Percentiles rank a stretch among this genome's conserved stretches.
These are phyloP conservation scores for Cadophora luteo-olivacea DNA, from an alignment of 2,329 filamentous ascomycete species.

Conservation along the genomic window DNA sequence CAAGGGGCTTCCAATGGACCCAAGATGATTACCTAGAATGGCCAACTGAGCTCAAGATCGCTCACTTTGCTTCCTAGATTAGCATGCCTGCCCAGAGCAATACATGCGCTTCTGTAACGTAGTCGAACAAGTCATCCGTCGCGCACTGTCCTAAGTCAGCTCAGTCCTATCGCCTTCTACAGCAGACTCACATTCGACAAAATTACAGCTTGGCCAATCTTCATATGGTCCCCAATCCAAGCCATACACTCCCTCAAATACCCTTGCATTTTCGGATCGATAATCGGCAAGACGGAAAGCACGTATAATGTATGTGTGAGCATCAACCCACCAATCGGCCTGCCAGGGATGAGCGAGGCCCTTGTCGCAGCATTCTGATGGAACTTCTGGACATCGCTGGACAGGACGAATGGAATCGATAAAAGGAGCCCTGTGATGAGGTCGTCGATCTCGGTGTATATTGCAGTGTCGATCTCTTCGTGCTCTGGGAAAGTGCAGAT, in stretches of 20 bases:
- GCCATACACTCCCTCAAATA: slow-evolving; percentile 36
- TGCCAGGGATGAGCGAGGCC: slow-evolving; percentile 26
- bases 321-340: slow-evolving; percentile 39
- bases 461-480: slow-evolving; percentile 1
- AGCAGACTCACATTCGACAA: slow-evolving; percentile 34
- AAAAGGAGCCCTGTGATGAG: background rate
- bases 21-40: background rate
- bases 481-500: slow-evolving; percentile 15
- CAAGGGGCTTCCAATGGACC: too few species aligned
- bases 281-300: slow-evolving; percentile 30
- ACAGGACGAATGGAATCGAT: slow-evolving; percentile 11
- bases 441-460: background rate
- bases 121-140: slow-evolving; percentile 8
- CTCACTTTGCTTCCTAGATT: background rate
- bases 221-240: slow-evolving; percentile 42
- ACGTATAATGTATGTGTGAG: slow-evolving; percentile 41
- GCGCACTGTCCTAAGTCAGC: slow-evolving; percentile 1
- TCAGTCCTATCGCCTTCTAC: too few species aligned
- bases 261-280: slow-evolving; percentile 24
- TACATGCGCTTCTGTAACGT: slow-evolving; percentile 16
- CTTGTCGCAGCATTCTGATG: background rate
- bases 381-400: background rate
- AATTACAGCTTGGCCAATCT: slow-evolving; percentile 39
- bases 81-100: slow-evolving; percentile 16
- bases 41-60: background rate